Base-by-base conservation (phyloP, 139 green algal species). In the Chlamydomonas schloesseri region DNA sequence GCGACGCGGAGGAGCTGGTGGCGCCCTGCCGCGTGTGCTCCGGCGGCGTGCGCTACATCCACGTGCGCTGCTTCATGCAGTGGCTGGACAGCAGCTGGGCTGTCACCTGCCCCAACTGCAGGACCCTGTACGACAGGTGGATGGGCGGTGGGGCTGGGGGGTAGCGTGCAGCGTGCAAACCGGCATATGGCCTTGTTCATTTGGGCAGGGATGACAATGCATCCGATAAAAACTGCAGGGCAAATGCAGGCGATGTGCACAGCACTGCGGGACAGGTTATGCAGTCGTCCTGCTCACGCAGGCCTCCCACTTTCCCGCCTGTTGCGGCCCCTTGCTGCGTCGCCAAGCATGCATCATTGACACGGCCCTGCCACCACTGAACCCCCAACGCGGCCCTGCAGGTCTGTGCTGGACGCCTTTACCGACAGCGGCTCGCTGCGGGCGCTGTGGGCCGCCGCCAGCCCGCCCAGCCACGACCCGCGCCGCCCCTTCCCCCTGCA, bases 1-100 rank as follows among this genome's bases (percentile, higher is more conserved):
- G 55, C 55, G 55, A 62, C 21, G 34, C 34, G 24, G 37, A 36
- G 28, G 76, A 65, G 37, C 67, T 85, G 1, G 31, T 76, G 11
- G 68, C 68, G 21, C 79, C 79, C 9, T 85, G 79, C 64, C 11
- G 47, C 23, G 65, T 72, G 65, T 85, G 79, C 67, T 13, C 47
- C 10, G 79, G 79, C n/a, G 65, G 67, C 24, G 1, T 85, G 67
- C 31, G n/a, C 31, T 76, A 69, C 47, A 85, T 85, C 65, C 79
- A 85, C 64, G 17, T 46, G 26, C 3, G 79, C 65, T 85, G 79
- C 67, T 76, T 85, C 50, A 4, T 3, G 24, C 47, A 31, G 21
- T 85, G 79, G 79, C 46, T 85, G 65, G 78, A 65, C 29, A 77
- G 23, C 67, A 85, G 79, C 67, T 76, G 79, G 65, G 46, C 67